Conservation (phyloP, 75 land plant species). For the Picea sitchensis region DNA sequence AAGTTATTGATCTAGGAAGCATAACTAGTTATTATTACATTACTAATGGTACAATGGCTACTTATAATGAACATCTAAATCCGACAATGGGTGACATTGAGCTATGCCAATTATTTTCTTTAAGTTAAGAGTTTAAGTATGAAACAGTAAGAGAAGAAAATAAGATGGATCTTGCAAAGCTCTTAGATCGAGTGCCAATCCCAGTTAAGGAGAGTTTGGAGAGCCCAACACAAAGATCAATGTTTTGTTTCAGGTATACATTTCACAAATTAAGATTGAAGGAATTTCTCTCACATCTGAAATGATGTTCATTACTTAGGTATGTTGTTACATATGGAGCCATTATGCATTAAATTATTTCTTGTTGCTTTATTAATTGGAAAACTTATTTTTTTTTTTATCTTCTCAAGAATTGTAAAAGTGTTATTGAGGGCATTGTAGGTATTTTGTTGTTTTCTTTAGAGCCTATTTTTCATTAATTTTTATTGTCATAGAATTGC, state of each 20-base stretch:
- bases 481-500: neutral
- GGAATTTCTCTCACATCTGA: constrained; percentile 90
- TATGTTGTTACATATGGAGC: constrained; percentile 3
- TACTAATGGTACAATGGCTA: constrained; percentile 86
- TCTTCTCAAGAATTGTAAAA: neutral
- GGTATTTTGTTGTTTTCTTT: neutral
- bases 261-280: constrained; percentile 84
- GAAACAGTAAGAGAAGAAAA: constrained; percentile 94
- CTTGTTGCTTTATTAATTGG: neutral
- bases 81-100: constrained; percentile 97
- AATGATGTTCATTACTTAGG: constrained; percentile 92
- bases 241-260: constrained; percentile 88
- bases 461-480: neutral
- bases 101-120: constrained; percentile 84
- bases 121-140: constrained; percentile 94
- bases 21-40: constrained; percentile 96
- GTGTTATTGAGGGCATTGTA: neutral
- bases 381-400: neutral
- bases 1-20: constrained; percentile 88
- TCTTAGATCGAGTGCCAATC: constrained; percentile 86
- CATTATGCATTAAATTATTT: neutral
- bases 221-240: constrained; percentile 94
- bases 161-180: constrained; percentile 91
- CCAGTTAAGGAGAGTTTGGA: constrained; percentile 89
- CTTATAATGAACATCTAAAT: constrained; percentile 90